Percentiles rank a stretch among this genome's conserved stretches.
These are phyloP conservation scores for Primulina huaijiensis DNA, from an alignment of 257 asterid genomes.

Conservation along the genomic window DNA sequence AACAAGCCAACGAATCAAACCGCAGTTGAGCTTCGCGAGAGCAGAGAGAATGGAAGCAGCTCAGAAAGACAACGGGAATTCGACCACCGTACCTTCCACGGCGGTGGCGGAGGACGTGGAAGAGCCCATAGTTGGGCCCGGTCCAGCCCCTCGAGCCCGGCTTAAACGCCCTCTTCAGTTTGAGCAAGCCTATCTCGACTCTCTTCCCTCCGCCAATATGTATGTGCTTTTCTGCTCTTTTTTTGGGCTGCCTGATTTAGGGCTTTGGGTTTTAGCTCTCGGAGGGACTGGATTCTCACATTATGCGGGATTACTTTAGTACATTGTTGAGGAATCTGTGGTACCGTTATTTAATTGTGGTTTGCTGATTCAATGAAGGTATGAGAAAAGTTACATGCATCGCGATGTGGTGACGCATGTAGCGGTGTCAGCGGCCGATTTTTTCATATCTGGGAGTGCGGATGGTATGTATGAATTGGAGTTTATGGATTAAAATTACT, in stretches of 20 bases:
- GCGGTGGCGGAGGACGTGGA: slow-evolving; percentile 25
- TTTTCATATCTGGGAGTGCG: slow-evolving; percentile 84
- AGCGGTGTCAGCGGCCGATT: slow-evolving; percentile 90
- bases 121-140: slow-evolving; percentile 71
- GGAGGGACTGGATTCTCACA: too few relatives aligned
- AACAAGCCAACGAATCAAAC: too few relatives aligned
- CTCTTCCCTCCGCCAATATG: slow-evolving; percentile 95
- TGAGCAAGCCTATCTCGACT: slow-evolving; percentile 83
- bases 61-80: too few relatives aligned
- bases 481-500: not conserved
- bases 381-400: slow-evolving; percentile 98
- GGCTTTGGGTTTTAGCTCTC: slow-evolving; percentile 30
- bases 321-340: not conserved
- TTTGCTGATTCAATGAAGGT: slow-evolving; percentile 49
- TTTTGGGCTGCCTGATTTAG: slow-evolving; percentile 13
- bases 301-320: too few relatives aligned
- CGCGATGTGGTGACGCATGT: slow-evolving; percentile 98
- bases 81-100: too few relatives aligned
- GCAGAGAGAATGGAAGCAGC: too few relatives aligned
- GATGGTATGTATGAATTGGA: slow-evolving; percentile 54
- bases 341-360: slow-evolving; percentile 3
- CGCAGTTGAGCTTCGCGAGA: too few relatives aligned
- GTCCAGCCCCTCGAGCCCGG: slow-evolving; percentile 66
- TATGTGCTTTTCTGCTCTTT: slow-evolving; percentile 26
- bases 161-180: slow-evolving; percentile 85